These are phyloP conservation scores for Ogataea hybrid DNA, from an alignment of 1,139 yeast species.

Conservation along the genomic window DNA sequence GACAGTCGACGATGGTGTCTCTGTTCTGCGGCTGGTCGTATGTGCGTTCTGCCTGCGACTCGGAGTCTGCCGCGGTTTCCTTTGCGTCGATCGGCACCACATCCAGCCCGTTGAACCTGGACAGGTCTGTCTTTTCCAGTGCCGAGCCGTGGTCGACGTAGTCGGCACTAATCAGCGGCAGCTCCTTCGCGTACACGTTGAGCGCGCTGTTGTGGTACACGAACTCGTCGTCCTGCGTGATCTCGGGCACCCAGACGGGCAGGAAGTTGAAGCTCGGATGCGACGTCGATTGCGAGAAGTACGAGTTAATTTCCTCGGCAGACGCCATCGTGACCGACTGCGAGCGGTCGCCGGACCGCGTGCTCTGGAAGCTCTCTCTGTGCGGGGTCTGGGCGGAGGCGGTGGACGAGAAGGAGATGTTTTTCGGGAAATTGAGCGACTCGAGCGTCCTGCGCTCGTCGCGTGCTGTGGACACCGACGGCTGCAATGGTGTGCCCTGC, in stretches of 20 bases:
- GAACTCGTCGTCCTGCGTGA: slow-evolving; percentile 54
- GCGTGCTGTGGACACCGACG: slow-evolving; percentile 15
- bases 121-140: slow-evolving; percentile 28
- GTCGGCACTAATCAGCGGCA: slow-evolving; percentile 47
- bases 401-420: slow-evolving; percentile 11
- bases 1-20: slow-evolving; percentile 11
- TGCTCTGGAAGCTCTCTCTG: slow-evolving; percentile 3
- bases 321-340: slow-evolving; percentile 24
- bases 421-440: slow-evolving; percentile 3
- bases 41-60: slow-evolving; percentile 12
- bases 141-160: slow-evolving; percentile 33
- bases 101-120: slow-evolving; percentile 21
- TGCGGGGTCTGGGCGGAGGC: slow-evolving; percentile 7
- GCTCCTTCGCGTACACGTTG: slow-evolving; percentile 52
- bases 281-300: slow-evolving; percentile 34
- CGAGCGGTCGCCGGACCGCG: slow-evolving; percentile 6
- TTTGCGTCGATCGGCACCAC: slow-evolving; percentile 18
- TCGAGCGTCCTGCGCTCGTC: slow-evolving; percentile 11
- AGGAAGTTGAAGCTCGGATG: slow-evolving; percentile 33
- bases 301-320: slow-evolving; percentile 40
- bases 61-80: slow-evolving; percentile 10
- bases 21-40: slow-evolving; percentile 6
- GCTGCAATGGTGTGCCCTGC: slow-evolving; percentile 7
- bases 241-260: slow-evolving; percentile 53
- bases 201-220: slow-evolving; percentile 59